These are phyloP conservation scores for Yamadazyma membranifaciens DNA, from an alignment of 1,139 yeast genomes.

Conservation along the genomic window DNA sequence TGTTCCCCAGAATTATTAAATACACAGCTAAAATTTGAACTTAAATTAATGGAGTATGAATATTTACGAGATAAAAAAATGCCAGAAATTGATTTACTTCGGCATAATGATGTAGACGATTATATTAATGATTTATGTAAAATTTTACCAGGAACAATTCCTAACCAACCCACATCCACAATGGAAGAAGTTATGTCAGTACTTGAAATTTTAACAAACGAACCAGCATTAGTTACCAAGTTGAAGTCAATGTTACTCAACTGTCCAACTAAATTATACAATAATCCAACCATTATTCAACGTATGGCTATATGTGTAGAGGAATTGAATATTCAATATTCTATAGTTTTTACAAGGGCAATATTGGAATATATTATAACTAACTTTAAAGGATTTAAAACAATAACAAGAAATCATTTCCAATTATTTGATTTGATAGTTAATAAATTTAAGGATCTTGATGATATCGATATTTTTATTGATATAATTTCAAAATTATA, in stretches of 20 bases:
- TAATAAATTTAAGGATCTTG: constrained; percentile 15
- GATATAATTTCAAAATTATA: constrained; percentile 2
- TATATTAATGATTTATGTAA: neutral
- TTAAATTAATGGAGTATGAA: constrained; percentile 6
- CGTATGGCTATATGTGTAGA: neutral
- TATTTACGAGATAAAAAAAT: constrained; percentile 2
- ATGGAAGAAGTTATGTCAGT: neutral
- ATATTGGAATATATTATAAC: constrained; percentile 1
- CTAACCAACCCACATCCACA: neutral
- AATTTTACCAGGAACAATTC: neutral
- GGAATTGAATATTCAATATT: neutral
- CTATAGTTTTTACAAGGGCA: neutral
- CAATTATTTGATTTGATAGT: constrained; percentile 23
- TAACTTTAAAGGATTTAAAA: constrained; percentile 5
- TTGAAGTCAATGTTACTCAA: constrained; percentile 1
- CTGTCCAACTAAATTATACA: neutral
- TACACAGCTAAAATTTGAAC: constrained; percentile 1
- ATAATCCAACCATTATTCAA: neutral
- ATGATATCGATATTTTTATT: constrained; percentile 3
- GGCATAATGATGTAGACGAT: neutral
- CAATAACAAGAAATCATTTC: constrained; percentile 20
- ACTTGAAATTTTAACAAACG: neutral
- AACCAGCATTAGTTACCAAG: constrained; percentile 2
- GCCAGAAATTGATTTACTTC: neutral
- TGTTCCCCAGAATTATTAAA: constrained; percentile 1